phyloP scores from a whole-genome alignment of 164 flowering plant species.

The Paratinospora sagittata region DNA sequence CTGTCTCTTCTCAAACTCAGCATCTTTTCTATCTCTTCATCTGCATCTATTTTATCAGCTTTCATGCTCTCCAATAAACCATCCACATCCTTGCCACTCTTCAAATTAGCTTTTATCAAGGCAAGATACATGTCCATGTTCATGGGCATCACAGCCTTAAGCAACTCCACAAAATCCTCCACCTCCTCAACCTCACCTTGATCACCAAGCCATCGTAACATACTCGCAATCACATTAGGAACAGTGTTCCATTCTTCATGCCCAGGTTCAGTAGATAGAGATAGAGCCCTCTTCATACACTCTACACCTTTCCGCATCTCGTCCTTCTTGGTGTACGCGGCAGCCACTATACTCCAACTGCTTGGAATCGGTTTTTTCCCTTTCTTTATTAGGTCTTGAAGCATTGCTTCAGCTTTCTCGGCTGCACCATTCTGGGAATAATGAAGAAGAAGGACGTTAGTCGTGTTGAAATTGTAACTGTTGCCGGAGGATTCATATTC shows the following conservation, averaged over 20 bases:
- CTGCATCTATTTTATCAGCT: slow-evolving; percentile 34
- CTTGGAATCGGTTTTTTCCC: slow-evolving; percentile 35
- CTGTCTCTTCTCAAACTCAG: slow-evolving; percentile 17
- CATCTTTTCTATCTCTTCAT: slow-evolving; percentile 42
- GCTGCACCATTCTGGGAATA: slow-evolving; percentile 32
- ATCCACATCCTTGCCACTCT: slow-evolving; percentile 35
- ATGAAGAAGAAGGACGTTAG: slow-evolving; percentile 37
- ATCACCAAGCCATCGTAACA: slow-evolving; percentile 45
- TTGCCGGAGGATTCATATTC: slow-evolving; percentile 67
- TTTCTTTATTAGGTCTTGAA: slow-evolving; percentile 29
- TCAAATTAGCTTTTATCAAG: slow-evolving; percentile 37
- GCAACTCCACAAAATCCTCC: slow-evolving; percentile 32
- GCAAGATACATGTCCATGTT: slow-evolving; percentile 43
- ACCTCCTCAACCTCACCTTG: slow-evolving; percentile 32
- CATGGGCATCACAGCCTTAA: slow-evolving; percentile 29
- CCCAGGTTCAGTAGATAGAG: slow-evolving; percentile 16
- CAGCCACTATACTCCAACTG: slow-evolving; percentile 46
- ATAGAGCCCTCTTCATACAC: slow-evolving; percentile 47
- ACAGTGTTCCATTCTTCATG: slow-evolving; percentile 40
- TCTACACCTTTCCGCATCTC: slow-evolving; percentile 35
- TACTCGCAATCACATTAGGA: slow-evolving; percentile 18
- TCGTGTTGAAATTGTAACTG: slow-evolving; percentile 47
- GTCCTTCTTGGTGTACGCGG: slow-evolving; percentile 29
- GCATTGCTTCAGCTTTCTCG: slow-evolving; percentile 56
- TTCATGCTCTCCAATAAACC: slow-evolving; percentile 39